phyloP scores from a whole-genome alignment of 371 early-diverging fungal species.

The Lichtheimia ramosa region DNA sequence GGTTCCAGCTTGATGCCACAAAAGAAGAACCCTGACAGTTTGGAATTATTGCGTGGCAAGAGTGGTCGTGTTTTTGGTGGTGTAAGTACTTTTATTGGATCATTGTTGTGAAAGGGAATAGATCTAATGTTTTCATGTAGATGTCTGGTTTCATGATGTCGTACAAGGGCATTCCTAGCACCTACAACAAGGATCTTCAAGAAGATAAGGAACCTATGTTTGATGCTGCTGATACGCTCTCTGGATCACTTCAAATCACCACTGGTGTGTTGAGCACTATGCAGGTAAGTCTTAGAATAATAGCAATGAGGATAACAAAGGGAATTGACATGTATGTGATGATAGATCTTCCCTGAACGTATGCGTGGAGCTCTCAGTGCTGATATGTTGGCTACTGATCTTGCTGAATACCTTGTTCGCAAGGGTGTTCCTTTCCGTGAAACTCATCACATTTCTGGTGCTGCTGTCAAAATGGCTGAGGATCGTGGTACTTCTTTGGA shows the following conservation, averaged over 20 bases:
- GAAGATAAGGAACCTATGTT: conserved; percentile 99
- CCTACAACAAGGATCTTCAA: conserved; percentile 98
- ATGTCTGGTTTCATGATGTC: conserved; percentile 97
- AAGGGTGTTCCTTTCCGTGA: conserved; percentile 97
- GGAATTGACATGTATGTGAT: background rate
- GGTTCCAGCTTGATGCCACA: conserved; percentile 98
- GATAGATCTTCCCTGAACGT: conserved; percentile 67
- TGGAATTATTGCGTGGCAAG: conserved; percentile 96
- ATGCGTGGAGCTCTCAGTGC: conserved; percentile 78
- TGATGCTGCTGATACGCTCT: conserved; percentile 87
- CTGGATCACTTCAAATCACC: conserved; percentile 88
- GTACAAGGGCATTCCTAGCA: conserved; percentile 93
- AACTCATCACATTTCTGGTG: conserved; percentile 97
- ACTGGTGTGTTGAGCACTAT: conserved; percentile 89
- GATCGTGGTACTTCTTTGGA: conserved; percentile 71
- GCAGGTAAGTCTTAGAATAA: conserved; percentile 41
- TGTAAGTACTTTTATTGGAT: conserved; percentile 35
- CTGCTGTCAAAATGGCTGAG: conserved; percentile 91
- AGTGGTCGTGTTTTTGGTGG: conserved; percentile 94
- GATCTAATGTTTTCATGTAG: conserved; percentile 19
- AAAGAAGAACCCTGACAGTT: conserved; percentile 97
- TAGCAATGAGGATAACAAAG: background rate
- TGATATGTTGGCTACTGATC: conserved; percentile 97
- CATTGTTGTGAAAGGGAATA: background rate
- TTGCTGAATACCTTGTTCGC: conserved; percentile 95